Evolutionary conservation across 2,329 filamentous ascomycete genomes (phyloP).

Genomic region (Xylariaceae sp.): DNA sequence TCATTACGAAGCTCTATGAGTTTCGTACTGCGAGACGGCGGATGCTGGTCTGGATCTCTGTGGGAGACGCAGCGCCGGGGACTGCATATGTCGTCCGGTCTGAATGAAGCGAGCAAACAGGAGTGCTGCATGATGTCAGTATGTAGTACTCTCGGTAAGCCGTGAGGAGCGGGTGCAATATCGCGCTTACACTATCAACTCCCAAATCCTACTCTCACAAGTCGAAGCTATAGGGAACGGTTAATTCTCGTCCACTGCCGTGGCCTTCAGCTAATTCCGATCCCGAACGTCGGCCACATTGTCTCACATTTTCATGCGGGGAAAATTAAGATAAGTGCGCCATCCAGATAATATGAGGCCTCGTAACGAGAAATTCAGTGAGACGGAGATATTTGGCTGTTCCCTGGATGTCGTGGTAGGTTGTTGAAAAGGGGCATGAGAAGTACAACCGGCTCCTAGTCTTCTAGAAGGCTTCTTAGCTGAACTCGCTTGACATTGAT

Average conservation of each 20-base stretch:
- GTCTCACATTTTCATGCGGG: neutral
- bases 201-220: neutral
- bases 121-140: neutral
- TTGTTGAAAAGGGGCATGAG: neutral
- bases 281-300: neutral
- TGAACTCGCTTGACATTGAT: conserved; percentile 4
- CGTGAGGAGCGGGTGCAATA: neutral
- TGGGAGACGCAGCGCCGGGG: neutral
- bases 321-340: neutral
- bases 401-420: neutral
- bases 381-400: neutral
- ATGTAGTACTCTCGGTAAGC: neutral
- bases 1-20: too few species aligned
- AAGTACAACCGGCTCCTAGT: conserved; percentile 6
- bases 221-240: neutral
- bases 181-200: neutral
- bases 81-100: neutral
- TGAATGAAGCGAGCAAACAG: neutral
- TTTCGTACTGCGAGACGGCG: too few species aligned
- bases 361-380: neutral
- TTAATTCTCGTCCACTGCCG: neutral
- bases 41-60: neutral
- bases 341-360: neutral
- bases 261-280: neutral
- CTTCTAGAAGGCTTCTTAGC: conserved; percentile 19